These are phyloP conservation scores for Aphanomyces euteiches DNA, from an alignment of 352 stramenopile genomes.

Conservation along the genomic window DNA sequence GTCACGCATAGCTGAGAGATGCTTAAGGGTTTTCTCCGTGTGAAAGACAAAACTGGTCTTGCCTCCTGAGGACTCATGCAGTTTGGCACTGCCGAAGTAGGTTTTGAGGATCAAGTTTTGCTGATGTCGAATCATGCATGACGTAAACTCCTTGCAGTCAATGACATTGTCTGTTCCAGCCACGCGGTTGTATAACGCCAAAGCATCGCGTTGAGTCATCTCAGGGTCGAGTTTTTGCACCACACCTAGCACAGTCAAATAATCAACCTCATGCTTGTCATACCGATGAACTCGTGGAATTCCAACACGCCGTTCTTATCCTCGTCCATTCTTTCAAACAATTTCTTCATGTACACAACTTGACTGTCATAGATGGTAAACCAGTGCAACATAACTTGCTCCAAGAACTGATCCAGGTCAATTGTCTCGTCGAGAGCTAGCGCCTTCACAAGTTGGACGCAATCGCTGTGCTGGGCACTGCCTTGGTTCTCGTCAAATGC, in stretches of 20 bases:
- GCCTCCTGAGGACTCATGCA: not conserved
- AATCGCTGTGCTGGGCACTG: not conserved
- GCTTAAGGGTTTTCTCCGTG: constrained; percentile 1
- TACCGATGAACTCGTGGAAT: constrained; percentile 68
- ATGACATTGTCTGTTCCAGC: constrained; percentile 72
- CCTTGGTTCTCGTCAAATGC: constrained; percentile 15
- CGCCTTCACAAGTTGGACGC: constrained; percentile 59
- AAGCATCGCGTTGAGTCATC: constrained; percentile 57
- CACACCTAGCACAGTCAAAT: not conserved
- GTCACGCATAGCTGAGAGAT: constrained; percentile 5
- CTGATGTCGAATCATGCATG: constrained; percentile 71
- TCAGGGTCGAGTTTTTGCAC: constrained; percentile 56
- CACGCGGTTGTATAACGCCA: constrained; percentile 59
- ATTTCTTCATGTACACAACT: constrained; percentile 67
- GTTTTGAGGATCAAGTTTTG: constrained; percentile 53
- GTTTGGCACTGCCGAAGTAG: constrained; percentile 11
- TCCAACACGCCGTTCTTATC: constrained; percentile 69
- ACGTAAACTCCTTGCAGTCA: constrained; percentile 72
- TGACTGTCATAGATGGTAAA: constrained; percentile 72
- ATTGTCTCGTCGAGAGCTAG: constrained; percentile 41
- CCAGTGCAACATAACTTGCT: constrained; percentile 77
- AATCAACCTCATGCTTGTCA: not conserved
- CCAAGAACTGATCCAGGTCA: constrained; percentile 69
- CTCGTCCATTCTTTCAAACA: constrained; percentile 66
- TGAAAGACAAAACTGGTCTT: not conserved